Evolutionary conservation across 2,329 filamentous ascomycete genomes (phyloP).

Genomic region (Botrytis galanthina): DNA sequence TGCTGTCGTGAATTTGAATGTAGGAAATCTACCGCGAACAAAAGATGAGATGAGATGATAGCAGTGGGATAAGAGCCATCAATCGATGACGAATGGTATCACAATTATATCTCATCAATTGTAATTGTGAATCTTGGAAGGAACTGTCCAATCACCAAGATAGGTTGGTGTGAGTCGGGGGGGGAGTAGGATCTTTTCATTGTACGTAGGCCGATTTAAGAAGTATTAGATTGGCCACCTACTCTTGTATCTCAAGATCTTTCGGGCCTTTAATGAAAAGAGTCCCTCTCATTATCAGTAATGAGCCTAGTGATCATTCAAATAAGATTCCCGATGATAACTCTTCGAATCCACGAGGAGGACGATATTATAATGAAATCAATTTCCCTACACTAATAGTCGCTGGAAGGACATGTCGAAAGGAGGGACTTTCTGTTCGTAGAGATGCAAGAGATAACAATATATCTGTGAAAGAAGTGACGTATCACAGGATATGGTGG

Average conservation of each 20-base stretch:
- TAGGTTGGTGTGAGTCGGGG: not conserved
- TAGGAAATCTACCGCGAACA: not conserved
- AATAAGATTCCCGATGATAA: not conserved
- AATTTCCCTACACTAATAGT: not conserved
- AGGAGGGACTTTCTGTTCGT: not conserved
- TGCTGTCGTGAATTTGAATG: not conserved
- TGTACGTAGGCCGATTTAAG: not conserved
- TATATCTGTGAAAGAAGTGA: not conserved
- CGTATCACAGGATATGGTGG: too few species aligned
- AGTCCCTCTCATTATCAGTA: not conserved
- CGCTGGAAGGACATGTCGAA: not conserved
- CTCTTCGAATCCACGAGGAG: not conserved
- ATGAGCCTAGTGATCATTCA: not conserved
- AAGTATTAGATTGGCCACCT: not conserved
- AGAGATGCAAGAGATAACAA: not conserved
- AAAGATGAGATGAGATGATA: not conserved
- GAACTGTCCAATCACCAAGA: not conserved
- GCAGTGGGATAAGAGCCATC: not conserved
- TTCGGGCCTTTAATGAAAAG: accelerated
- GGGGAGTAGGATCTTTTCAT: not conserved
- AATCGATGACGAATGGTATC: accelerated
- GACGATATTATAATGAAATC: not conserved
- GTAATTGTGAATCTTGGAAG: not conserved
- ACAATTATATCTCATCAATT: not conserved
- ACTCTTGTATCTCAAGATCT: not conserved